A percentile compares a stretch with the other conserved stretches of the same genome.
These are phyloP conservation scores for Ceratocystis huliohia DNA, from an alignment of 2,329 filamentous ascomycete species.

Conservation along the genomic window DNA sequence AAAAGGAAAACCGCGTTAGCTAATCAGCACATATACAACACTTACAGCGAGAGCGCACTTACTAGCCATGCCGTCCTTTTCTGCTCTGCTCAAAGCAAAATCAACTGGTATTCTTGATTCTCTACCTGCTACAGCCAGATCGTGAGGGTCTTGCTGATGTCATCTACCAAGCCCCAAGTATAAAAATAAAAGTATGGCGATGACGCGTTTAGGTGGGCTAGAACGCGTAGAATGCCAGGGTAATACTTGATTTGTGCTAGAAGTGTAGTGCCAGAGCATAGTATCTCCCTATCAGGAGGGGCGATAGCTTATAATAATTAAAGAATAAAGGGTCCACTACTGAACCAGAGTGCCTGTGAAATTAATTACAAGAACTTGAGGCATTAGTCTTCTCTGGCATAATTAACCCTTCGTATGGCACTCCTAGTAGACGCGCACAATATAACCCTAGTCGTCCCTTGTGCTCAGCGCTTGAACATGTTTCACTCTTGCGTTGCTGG, in stretches of 20 bases:
- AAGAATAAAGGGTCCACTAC: not conserved
- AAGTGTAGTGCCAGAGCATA: not conserved
- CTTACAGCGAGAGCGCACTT: not conserved
- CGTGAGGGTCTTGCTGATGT: slow-evolving; percentile 5
- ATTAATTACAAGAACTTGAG: not conserved
- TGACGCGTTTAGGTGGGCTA: slow-evolving; percentile 7
- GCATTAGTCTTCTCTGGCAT: no score
- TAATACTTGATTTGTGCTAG: slow-evolving; percentile 10
- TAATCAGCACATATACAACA: not conserved
- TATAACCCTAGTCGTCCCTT: no score
- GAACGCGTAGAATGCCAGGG: slow-evolving; percentile 14
- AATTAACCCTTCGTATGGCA: no score
- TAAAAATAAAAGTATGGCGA: slow-evolving; percentile 7
- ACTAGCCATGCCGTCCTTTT: slow-evolving; percentile 17
- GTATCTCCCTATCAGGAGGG: not conserved
- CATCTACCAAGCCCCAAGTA: not conserved
- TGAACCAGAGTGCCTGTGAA: no score
- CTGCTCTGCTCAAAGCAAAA: not conserved
- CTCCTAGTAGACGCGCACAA: no score
- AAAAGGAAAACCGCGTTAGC: not conserved
- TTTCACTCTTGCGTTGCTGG: no score
- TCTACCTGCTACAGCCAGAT: not conserved
- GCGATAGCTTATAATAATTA: not conserved
- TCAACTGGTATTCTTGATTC: slow-evolving; percentile 1
- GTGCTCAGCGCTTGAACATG: no score